Conservation (phyloP, 1,284 basidiomycete genomes). For the Fomitopsis palustris region DNA sequence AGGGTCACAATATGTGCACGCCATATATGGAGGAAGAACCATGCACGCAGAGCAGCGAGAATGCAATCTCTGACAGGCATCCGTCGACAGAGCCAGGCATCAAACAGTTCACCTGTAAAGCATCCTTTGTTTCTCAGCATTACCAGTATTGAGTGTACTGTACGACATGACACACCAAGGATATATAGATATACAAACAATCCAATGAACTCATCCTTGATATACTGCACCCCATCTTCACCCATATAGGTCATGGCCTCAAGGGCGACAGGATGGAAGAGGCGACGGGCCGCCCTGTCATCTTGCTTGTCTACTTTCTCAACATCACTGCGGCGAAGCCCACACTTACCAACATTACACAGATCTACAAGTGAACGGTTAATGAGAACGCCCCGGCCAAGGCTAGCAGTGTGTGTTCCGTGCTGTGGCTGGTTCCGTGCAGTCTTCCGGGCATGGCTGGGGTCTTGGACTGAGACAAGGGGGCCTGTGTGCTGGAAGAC, state of each 20-base stretch:
- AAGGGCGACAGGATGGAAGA: constrained; percentile 19
- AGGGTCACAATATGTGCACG: constrained; percentile 16
- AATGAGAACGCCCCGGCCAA: constrained; percentile 19
- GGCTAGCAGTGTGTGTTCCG: constrained; percentile 23
- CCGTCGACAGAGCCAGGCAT: constrained; percentile 9
- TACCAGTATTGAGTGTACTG: background rate
- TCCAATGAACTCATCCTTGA: constrained; percentile 16
- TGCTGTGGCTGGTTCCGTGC: constrained; percentile 22
- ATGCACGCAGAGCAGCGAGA: constrained; percentile 17
- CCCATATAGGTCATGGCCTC: constrained; percentile 7
- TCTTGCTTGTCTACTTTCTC: constrained; percentile 27
- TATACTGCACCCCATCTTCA: background rate
- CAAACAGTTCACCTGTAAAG: background rate
- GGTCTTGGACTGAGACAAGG: constrained; percentile 17
- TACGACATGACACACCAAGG: constrained; percentile 14
- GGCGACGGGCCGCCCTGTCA: constrained; percentile 23
- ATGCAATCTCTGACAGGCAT: constrained; percentile 15
- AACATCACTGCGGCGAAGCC: constrained; percentile 18
- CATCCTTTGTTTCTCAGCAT: background rate
- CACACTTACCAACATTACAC: constrained; percentile 8
- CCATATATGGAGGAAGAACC: constrained; percentile 24
- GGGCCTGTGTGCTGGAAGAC: constrained; percentile 17
- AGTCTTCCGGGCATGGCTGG: constrained; percentile 20
- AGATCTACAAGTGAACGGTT: constrained; percentile 19
- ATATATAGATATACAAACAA: constrained; percentile 25